Percentiles rank a stretch among this genome's conserved stretches.
These are phyloP conservation scores for Pinus taeda DNA, from an alignment of 75 land plant species.

Conservation along the genomic window DNA sequence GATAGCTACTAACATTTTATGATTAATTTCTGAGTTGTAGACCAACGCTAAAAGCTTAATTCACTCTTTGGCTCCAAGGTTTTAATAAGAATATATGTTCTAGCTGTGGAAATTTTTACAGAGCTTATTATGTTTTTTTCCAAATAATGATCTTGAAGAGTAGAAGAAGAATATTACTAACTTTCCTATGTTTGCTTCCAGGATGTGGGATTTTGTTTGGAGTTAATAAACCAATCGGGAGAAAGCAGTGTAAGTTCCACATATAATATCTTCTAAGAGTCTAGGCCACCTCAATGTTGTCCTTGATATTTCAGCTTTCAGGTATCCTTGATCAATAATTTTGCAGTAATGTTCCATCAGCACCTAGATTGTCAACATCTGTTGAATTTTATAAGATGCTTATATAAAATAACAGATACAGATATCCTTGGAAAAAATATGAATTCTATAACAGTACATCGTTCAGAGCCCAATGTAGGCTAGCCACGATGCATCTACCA, in stretches of 20 bases:
- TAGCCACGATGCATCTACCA: no score
- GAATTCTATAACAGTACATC: no score
- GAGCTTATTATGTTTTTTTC: not conserved
- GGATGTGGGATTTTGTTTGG: constrained; percentile 98
- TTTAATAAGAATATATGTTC: no score
- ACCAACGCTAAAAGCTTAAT: no score
- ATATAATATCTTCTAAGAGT: not conserved
- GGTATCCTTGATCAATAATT: not conserved
- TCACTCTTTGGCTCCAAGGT: not conserved
- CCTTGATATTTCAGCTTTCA: not conserved
- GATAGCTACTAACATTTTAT: not conserved
- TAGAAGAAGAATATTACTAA: not conserved
- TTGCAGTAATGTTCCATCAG: not conserved
- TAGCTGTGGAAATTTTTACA: not conserved
- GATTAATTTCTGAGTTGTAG: no score
- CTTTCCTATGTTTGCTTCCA: constrained; percentile 20
- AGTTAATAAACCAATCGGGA: constrained; percentile 50
- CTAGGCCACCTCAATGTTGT: not conserved
- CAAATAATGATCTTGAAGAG: constrained; percentile 1
- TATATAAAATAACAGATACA: no score
- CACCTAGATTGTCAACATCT: not conserved
- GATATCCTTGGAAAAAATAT: no score
- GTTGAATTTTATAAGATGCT: no score
- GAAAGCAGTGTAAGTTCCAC: constrained; percentile 38
- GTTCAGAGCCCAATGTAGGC: no score